A percentile compares a stretch with the other conserved stretches of the same genome.
phyloP scores from a whole-genome alignment of 1,284 basidiomycete genomes.

The Boletus hoseneyae region DNA sequence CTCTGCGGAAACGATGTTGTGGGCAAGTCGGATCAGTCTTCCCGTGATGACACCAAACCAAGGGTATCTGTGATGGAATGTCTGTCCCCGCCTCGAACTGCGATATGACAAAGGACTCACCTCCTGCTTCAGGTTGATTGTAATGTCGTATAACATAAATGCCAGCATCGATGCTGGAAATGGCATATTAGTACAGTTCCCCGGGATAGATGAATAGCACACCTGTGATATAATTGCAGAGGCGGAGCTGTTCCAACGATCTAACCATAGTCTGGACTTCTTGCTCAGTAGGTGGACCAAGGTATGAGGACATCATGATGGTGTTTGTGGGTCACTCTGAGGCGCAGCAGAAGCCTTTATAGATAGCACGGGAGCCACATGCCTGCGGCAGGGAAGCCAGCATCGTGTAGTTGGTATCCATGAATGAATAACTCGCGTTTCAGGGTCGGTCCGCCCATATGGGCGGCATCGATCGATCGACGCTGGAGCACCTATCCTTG shows the following conservation, averaged over 20 bases:
- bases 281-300: neutral
- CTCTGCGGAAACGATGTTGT: neutral
- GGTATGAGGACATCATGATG: slow-evolving; percentile 1
- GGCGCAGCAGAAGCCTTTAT: neutral
- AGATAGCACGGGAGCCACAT: neutral
- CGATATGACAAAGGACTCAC: neutral
- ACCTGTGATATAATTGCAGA: slow-evolving; percentile 1
- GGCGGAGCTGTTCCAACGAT: neutral
- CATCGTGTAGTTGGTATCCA: neutral
- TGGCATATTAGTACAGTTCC: neutral
- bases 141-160: slow-evolving; percentile 23
- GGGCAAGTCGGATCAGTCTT: neutral
- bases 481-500: neutral
- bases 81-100: neutral
- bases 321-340: neutral
- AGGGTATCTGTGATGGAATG: slow-evolving; percentile 9
- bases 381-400: neutral
- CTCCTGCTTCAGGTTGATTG: slow-evolving; percentile 20
- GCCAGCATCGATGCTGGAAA: slow-evolving; percentile 6
- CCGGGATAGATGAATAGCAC: no score
- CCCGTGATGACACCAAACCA: slow-evolving; percentile 18
- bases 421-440: neutral
- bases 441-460: neutral
- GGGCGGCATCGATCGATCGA: neutral
- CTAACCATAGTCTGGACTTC: neutral